Base-by-base conservation (phyloP, 768 basidiomycete species). In the Phaffia tasmanica region DNA sequence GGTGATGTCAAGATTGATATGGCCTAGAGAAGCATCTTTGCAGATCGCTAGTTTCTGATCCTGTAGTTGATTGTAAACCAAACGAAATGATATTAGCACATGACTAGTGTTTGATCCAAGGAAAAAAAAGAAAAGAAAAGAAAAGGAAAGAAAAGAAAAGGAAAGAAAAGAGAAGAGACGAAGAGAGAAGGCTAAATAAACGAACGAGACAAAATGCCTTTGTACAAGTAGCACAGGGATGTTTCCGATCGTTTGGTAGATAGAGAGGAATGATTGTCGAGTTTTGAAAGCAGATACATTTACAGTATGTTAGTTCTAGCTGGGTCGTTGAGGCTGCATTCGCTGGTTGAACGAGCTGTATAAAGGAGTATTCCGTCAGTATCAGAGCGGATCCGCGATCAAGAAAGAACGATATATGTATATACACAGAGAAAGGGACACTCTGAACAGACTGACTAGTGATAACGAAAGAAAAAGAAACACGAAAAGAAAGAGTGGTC, bases 141-240 rank as follows among this genome's bases (percentile, higher is more conserved):
- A 60, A 35, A 42, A 7, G 16, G 5, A 49, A 21, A 56, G 48
- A 57, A 47, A 57, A 30, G 55, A 29, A 2, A 9, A 58, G 27
- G 5, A 19, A 21, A 57, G 9, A 18, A 32, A 7, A 42, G 8
- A 42, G 30, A 35, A 23, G 57, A 58, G 57, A 30, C 4, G 16
- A 4, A 49, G 21, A 56, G 48, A 57, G 47, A 57, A 30, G 42
- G 11, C 11, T 42, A 42, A 42, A 42, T 42, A 11, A 42, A 42
- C 35, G 11, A 42, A 42, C 35, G 63, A 91, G 79, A 78, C 92
- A 95, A 88, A 92, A 95, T 74, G 91, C 88, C 73, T 91, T 89
- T 14, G 90, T 94, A 75, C 92, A 95, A 7, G 89, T 87, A 27
- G 91, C 80, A 76, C 92, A 95, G 11, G 92, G 91, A 76, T 94